Base-by-base conservation (phyloP, 1,139 yeast genomes). In the Saccharomyces pastorianus region DNA sequence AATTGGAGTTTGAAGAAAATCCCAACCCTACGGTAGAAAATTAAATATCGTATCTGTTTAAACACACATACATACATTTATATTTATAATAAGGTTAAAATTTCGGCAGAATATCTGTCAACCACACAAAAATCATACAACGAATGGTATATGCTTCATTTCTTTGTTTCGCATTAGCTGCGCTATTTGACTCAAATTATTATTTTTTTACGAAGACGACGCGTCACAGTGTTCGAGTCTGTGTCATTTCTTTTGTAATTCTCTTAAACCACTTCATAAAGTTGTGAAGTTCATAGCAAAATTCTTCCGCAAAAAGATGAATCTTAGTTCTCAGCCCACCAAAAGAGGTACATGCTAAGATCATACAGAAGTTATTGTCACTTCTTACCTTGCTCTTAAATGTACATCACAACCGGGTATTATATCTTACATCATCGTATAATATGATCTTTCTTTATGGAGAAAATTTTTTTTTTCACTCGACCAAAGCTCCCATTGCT, bases 1-100 rank as follows among this genome's bases (percentile, higher is more conserved):
- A 73, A 58, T 59, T 73, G 44, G 64, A 66, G 48, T 72, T 66
- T 41, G 74, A 72, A 58, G 64, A 61, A 50, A 62, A 66, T 48
- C 69, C 68, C 27, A 63, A 61, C 49, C 67, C 65, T 13, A 56
- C 58, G 5, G 34, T 2, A 51, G 11, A 9, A 14, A 4, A 29
- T n/a, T 29, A 25, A 7, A n/a, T 9, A 26, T 17, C 23, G 14
- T 14, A 23, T 6, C 11, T 17, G 25, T 23, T 13, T 5, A 17
- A 20, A 20, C 17, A 14, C 11, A 29, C 20, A 20, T 47, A 47
- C 8, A 13, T n/a, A 23, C 11, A 48, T 23, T 11, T 34, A 32
- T 17, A 38, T 48, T 20, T 17, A 17, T 8, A 20, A 20, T n/a
- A 25, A 13, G 26, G 28, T 20, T n/a, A 14, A 26, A 7, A 20